Conservation (phyloP, 2,329 filamentous ascomycete species). For the Trichocomaceae sp. region DNA sequence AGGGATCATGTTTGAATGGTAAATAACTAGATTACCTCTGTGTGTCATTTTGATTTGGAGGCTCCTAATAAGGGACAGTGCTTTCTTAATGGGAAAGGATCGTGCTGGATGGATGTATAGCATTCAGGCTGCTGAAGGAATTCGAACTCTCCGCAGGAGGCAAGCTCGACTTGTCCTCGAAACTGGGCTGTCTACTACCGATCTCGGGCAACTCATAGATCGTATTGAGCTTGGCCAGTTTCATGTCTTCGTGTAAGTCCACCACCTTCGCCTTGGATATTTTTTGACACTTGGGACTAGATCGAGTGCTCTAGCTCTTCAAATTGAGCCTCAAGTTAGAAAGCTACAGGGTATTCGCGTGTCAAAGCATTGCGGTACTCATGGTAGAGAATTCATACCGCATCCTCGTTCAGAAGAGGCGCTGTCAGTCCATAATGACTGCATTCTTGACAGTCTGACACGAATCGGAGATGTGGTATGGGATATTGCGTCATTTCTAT, state of each 20-base stretch:
- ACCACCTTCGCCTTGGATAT: background rate
- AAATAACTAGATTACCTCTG: background rate
- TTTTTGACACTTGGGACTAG: background rate
- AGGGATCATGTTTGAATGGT: slow-evolving; percentile 15
- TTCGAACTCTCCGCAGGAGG: slow-evolving; percentile 15
- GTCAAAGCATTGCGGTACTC: slow-evolving; percentile 11
- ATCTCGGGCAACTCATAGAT: slow-evolving; percentile 17
- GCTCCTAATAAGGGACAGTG: slow-evolving; percentile 4
- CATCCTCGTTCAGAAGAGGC: slow-evolving; percentile 19
- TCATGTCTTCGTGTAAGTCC: slow-evolving; percentile 3
- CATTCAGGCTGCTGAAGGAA: slow-evolving; percentile 16
- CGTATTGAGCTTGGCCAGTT: slow-evolving; percentile 16
- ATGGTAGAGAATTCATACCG: slow-evolving; percentile 19
- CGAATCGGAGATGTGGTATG: slow-evolving; percentile 21
- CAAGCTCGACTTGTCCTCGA: slow-evolving; percentile 14
- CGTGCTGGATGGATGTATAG: slow-evolving; percentile 24
- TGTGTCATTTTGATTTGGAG: background rate
- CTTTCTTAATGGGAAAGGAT: slow-evolving; percentile 24
- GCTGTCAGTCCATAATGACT: slow-evolving; percentile 18
- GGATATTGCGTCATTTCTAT: slow-evolving; percentile 10
- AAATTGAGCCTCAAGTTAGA: slow-evolving; percentile 4
- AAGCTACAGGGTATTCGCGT: slow-evolving; percentile 15
- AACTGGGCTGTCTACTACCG: slow-evolving; percentile 8
- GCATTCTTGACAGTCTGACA: slow-evolving; percentile 22
- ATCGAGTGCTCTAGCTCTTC: slow-evolving; percentile 5